Conservation (phyloP, 2,329 filamentous ascomycete species). For the Chalara sp. region DNA sequence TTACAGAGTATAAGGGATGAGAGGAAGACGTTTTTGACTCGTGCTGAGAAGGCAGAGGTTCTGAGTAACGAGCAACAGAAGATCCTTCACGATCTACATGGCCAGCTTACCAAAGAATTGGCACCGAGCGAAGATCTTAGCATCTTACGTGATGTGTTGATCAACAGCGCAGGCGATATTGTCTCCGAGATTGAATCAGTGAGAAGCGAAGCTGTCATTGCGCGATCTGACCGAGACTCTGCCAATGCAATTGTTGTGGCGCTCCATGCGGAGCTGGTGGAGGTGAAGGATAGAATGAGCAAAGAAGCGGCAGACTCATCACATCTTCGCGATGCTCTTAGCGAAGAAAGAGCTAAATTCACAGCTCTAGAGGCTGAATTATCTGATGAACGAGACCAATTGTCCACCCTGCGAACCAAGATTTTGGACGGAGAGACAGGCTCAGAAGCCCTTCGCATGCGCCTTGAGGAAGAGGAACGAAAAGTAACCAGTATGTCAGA, state of each 20-base stretch:
- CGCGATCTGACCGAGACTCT: conserved; percentile 57
- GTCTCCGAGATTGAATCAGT: conserved; percentile 52
- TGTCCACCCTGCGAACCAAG: conserved; percentile 60
- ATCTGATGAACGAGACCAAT: conserved; percentile 60
- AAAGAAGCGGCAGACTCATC: conserved; percentile 43
- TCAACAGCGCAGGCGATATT: conserved; percentile 50
- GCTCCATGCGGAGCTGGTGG: conserved; percentile 50
- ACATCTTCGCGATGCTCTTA: conserved; percentile 46
- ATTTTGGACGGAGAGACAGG: conserved; percentile 80
- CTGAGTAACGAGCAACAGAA: conserved; percentile 43
- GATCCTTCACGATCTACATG: conserved; percentile 51
- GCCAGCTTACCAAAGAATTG: conserved; percentile 48
- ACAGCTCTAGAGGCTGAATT: conserved; percentile 49
- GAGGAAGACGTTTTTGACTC: conserved; percentile 42
- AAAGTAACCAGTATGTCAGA: conserved; percentile 62
- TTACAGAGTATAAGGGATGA: conserved; percentile 50
- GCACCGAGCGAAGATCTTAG: conserved; percentile 47
- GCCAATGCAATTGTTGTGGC: conserved; percentile 48
- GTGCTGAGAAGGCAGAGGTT: conserved; percentile 44
- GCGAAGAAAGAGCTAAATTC: conserved; percentile 47
- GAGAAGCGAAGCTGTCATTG: conserved; percentile 51
- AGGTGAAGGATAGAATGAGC: conserved; percentile 44
- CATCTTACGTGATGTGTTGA: conserved; percentile 53
- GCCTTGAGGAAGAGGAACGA: conserved; percentile 68
- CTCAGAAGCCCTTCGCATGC: conserved; percentile 69